Conservation (phyloP, 768 basidiomycete species). For the Cyclocybe cylindracea region DNA sequence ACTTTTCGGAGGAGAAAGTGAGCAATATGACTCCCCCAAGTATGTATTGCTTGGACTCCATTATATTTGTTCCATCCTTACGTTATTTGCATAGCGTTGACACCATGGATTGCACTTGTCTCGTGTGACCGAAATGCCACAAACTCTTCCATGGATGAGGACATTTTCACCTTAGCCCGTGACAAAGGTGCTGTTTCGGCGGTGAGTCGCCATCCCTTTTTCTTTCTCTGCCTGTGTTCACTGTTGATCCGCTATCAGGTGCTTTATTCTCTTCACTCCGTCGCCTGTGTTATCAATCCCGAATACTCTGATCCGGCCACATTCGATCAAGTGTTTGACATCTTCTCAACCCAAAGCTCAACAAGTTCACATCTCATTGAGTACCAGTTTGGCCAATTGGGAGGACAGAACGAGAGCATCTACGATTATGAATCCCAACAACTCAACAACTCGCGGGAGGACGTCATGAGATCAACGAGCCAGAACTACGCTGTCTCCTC, state of each 20-base stretch:
- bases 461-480: slow-evolving; percentile 45
- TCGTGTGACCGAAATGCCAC: slow-evolving; percentile 82
- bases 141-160: slow-evolving; percentile 54
- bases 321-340: slow-evolving; percentile 75
- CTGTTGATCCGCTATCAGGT: slow-evolving; percentile 45
- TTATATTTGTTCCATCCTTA: slow-evolving; percentile 3
- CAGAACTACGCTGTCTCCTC: slow-evolving; percentile 43
- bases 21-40: slow-evolving; percentile 50
- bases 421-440: slow-evolving; percentile 62
- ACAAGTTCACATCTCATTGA: slow-evolving; percentile 57
- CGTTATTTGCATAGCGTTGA: slow-evolving; percentile 46
- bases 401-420: slow-evolving; percentile 48
- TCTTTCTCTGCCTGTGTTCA: slow-evolving; percentile 1
- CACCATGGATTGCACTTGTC: slow-evolving; percentile 92
- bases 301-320: slow-evolving; percentile 63
- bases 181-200: slow-evolving; percentile 81
- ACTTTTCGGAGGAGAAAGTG: slow-evolving; percentile 70
- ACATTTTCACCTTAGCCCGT: slow-evolving; percentile 82
- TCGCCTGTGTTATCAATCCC: slow-evolving; percentile 74
- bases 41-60: slow-evolving; percentile 21
- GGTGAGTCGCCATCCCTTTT: slow-evolving; percentile 38
- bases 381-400: slow-evolving; percentile 62
- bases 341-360: slow-evolving; percentile 72
- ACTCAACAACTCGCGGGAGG: slow-evolving; percentile 54
- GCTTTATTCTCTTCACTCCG: slow-evolving; percentile 72